Evolutionary conservation across 192 early-diverging fungal genomes (phyloP).

Genomic region (Neocallimastix lanati): DNA sequence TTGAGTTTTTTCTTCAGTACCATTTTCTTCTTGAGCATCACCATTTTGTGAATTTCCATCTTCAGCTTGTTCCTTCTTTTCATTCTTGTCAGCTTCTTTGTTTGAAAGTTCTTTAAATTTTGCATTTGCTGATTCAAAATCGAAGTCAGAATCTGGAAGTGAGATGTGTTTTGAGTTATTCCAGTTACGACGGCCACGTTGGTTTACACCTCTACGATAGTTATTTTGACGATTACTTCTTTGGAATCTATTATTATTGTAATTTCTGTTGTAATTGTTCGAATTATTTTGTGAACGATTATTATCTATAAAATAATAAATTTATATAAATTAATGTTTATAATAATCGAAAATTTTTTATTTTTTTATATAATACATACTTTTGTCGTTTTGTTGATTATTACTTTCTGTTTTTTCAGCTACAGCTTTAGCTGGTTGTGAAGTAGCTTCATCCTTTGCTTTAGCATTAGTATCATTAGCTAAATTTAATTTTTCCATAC

Average conservation of each 20-base stretch:
- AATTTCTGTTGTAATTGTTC: constrained; percentile 13
- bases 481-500: not conserved
- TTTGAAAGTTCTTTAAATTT: constrained; percentile 73
- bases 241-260: constrained; percentile 11
- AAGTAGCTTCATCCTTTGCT: not conserved
- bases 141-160: constrained; percentile 72
- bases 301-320: no score
- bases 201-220: constrained; percentile 14
- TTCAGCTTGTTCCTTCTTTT: constrained; percentile 8
- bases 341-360: no score
- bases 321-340: no score
- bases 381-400: not conserved
- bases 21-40: constrained; percentile 14
- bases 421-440: not conserved
- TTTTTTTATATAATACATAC: no score
- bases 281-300: not conserved
- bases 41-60: constrained; percentile 16
- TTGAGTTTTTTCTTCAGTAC: constrained; percentile 24
- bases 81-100: constrained; percentile 11
- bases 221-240: constrained; percentile 12
- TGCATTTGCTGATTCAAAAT: constrained; percentile 87
- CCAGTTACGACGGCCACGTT: not conserved
- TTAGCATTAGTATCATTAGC: not conserved
- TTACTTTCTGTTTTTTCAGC: not conserved
- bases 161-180: constrained; percentile 11